These are phyloP conservation scores for Apiotrichum gamsii DNA, from an alignment of 1,284 basidiomycete genomes.

Conservation along the genomic window DNA sequence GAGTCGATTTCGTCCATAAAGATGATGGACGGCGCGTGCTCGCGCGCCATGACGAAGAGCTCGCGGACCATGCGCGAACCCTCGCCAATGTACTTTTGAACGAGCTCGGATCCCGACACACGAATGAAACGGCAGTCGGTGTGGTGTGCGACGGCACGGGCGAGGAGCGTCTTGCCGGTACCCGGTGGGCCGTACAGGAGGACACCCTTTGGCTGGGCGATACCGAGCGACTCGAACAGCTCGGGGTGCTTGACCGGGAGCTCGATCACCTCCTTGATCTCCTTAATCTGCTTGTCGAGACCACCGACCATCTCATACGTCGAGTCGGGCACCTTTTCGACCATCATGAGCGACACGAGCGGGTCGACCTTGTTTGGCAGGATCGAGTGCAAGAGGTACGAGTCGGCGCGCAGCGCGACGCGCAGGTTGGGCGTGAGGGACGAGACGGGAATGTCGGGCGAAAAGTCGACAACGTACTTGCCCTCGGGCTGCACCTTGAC, in stretches of 20 bases:
- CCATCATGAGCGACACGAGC: constrained; percentile 97
- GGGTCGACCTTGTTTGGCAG: constrained; percentile 94
- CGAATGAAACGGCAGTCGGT: constrained; percentile 98
- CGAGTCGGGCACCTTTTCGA: constrained; percentile 98
- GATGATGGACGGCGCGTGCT: constrained; percentile 98
- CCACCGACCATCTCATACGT: constrained; percentile 99
- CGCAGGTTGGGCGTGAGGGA: constrained; percentile 80
- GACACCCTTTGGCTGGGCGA: constrained; percentile 96
- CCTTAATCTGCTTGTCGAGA: constrained; percentile 96
- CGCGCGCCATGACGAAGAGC: constrained; percentile 96
- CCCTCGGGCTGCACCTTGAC: constrained; percentile 99
- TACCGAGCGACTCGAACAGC: constrained; percentile 91
- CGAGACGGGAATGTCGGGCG: constrained; percentile 76
- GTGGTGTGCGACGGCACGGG: constrained; percentile 92
- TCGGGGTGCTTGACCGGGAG: constrained; percentile 97
- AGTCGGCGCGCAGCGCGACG: constrained; percentile 92
- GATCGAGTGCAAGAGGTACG: constrained; percentile 89
- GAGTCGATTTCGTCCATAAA: constrained; percentile 99
- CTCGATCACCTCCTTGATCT: constrained; percentile 99
- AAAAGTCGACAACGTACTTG: constrained; percentile 97
- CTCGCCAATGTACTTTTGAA: constrained; percentile 99
- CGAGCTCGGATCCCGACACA: constrained; percentile 88
- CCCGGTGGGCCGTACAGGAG: constrained; percentile 93
- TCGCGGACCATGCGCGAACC: constrained; percentile 95
- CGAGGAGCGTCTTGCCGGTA: constrained; percentile 91